phyloP scores from a whole-genome alignment of 768 basidiomycete species.

The Lactarius psammicola region DNA sequence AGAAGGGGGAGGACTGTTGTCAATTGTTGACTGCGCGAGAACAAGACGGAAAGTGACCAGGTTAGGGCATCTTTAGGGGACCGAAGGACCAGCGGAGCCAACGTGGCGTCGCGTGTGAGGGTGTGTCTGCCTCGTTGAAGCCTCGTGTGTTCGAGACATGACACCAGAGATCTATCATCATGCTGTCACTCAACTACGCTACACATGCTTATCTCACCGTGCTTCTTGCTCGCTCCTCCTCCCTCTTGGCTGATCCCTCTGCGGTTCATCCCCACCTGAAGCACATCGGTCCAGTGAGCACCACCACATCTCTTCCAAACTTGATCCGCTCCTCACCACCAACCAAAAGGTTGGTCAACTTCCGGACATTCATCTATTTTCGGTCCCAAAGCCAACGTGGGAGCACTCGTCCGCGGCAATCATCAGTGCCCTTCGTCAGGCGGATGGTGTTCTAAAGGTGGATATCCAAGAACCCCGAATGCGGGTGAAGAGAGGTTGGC shows the following conservation, averaged over 20 bases:
- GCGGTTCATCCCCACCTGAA: constrained; percentile 20
- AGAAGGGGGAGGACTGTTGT: constrained; percentile 13
- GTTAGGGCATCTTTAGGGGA: constrained; percentile 7
- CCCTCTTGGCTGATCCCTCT: constrained; percentile 20
- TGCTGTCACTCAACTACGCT: constrained; percentile 23
- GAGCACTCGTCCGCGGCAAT: constrained; percentile 13
- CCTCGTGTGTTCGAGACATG: constrained; percentile 11
- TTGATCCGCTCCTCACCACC: constrained; percentile 16
- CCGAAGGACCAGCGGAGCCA: not conserved
- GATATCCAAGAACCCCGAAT: constrained; percentile 26
- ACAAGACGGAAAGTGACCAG: not conserved
- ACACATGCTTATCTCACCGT: constrained; percentile 27
- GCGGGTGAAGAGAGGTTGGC: constrained; percentile 26
- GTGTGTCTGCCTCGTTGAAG: constrained; percentile 21
- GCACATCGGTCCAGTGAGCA: constrained; percentile 23
- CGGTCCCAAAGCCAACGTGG: constrained; percentile 23
- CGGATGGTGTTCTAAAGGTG: constrained; percentile 26
- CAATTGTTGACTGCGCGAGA: constrained; percentile 9
- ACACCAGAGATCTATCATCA: not conserved
- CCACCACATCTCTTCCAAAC: constrained; percentile 1
- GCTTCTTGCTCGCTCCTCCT: constrained; percentile 16
- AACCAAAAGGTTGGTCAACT: constrained; percentile 23
- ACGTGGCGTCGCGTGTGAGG: constrained; percentile 2
- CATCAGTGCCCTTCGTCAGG: constrained; percentile 13
- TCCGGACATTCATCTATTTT: constrained; percentile 25